phyloP scores from a whole-genome alignment of 192 early-diverging fungal species.

The Thamnidium elegans region DNA sequence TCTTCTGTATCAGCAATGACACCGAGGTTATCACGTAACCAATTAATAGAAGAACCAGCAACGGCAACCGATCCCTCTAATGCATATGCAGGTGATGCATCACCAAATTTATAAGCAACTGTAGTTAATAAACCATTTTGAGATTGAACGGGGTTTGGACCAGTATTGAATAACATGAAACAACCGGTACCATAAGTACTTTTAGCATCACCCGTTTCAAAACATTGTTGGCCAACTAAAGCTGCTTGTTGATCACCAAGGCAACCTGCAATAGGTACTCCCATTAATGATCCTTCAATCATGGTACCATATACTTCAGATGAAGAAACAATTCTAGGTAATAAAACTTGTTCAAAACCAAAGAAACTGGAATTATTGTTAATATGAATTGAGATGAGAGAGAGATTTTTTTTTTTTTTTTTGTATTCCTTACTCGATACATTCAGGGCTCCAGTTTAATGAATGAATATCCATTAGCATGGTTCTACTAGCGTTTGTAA shows the following conservation, averaged over 20 bases:
- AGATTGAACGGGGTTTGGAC: conserved; percentile 67
- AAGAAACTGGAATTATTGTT: conserved; percentile 24
- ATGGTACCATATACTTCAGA: conserved; percentile 74
- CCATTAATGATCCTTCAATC: conserved; percentile 55
- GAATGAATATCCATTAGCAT: conserved; percentile 89
- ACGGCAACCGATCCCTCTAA: conserved; percentile 92
- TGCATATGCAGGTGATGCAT: conserved; percentile 72
- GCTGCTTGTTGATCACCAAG: conserved; percentile 96
- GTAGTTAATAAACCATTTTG: conserved; percentile 86
- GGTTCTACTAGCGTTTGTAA: conserved; percentile 90
- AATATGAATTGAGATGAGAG: not conserved
- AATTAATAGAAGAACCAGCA: conserved; percentile 88
- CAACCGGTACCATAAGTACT: conserved; percentile 97
- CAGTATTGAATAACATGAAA: conserved; percentile 96
- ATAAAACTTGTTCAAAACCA: conserved; percentile 46
- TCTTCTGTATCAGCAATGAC: conserved; percentile 67
- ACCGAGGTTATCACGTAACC: conserved; percentile 84
- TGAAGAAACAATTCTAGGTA: conserved; percentile 89
- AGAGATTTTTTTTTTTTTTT: not conserved
- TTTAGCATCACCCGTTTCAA: conserved; percentile 82
- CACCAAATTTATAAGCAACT: conserved; percentile 83
- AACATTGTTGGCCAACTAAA: conserved; percentile 89
- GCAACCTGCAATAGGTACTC: conserved; percentile 79
- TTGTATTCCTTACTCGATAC: conserved; percentile 36
- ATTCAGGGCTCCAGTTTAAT: conserved; percentile 76